Percentiles rank a stretch among this genome's conserved stretches.
Conservation (phyloP, 164 flowering plant genomes). For the Magnolia changhungtana region DNA sequence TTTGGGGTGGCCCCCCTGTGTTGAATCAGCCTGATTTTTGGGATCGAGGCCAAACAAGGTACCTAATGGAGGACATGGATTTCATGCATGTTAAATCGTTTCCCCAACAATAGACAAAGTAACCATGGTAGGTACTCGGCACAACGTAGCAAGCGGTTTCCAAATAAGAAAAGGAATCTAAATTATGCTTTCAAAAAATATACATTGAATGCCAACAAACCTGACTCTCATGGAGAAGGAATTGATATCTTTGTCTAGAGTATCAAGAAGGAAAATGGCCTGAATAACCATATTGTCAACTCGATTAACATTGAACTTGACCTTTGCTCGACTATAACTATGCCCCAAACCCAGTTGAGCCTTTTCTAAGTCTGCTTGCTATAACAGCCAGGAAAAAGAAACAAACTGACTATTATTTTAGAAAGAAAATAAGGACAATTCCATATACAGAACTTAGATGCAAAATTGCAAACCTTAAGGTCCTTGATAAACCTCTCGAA, state of each 20-base stretch:
- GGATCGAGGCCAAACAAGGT: no score
- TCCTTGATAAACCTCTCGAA: constrained; percentile 83
- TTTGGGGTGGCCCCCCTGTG: no score
- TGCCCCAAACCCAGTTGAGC: constrained; percentile 95
- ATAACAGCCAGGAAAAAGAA: constrained; percentile 1
- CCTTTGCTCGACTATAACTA: constrained; percentile 98
- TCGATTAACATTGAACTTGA: constrained; percentile 95
- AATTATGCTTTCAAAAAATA: no score
- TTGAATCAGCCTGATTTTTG: no score
- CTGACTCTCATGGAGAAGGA: constrained; percentile 98
- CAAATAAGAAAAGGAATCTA: no score
- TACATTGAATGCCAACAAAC: constrained; percentile 30
- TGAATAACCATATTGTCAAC: constrained; percentile 99
- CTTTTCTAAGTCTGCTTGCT: constrained; percentile 85
- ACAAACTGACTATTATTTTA: background rate
- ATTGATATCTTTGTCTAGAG: constrained; percentile 93
- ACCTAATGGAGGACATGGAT: no score
- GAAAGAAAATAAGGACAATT: background rate
- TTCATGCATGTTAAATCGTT: no score
- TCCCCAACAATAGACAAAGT: no score
- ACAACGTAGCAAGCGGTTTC: no score
- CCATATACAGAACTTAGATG: background rate
- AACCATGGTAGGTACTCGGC: no score
- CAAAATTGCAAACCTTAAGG: constrained; percentile 54
- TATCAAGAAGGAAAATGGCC: constrained; percentile 93